A percentile compares a stretch with the other conserved stretches of the same genome.
Conservation (phyloP, 805 yeast species). For the Candida dajiaensis region DNA sequence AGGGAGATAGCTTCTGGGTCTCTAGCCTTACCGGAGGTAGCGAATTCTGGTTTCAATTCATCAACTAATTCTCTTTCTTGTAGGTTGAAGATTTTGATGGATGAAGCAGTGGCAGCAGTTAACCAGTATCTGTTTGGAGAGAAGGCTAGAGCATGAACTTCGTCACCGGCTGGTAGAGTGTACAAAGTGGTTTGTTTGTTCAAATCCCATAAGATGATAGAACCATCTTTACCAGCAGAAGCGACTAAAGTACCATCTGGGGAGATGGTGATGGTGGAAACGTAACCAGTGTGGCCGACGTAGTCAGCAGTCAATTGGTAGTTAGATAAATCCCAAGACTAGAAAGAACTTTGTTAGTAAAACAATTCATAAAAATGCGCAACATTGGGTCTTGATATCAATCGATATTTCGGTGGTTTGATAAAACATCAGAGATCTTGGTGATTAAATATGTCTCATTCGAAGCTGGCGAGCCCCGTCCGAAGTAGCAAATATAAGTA, state of each 20-base stretch:
- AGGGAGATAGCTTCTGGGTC: conserved; percentile 97
- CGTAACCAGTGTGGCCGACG: conserved; percentile 99
- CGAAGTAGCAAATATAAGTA: conserved; percentile 97
- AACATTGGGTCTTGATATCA: not conserved
- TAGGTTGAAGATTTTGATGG: conserved; percentile 97
- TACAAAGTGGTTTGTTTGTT: conserved; percentile 78
- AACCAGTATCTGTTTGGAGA: conserved; percentile 99
- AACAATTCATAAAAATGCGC: not conserved
- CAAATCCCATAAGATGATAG: conserved; percentile 97
- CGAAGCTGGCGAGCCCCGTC: conserved; percentile 65
- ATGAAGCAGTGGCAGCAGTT: conserved; percentile 97
- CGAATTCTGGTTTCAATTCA: conserved; percentile 97
- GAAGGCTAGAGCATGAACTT: conserved; percentile 97
- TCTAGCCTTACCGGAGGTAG: conserved; percentile 81
- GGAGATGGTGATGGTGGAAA: conserved; percentile 92
- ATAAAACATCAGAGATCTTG: conserved; percentile 90
- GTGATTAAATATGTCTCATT: conserved; percentile 96
- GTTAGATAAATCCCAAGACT: conserved; percentile 93
- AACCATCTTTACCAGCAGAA: conserved; percentile 99
- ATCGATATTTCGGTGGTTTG: not conserved
- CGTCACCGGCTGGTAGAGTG: conserved; percentile 93
- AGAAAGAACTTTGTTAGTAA: conserved; percentile 40
- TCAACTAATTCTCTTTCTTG: conserved; percentile 92
- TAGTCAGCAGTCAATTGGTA: conserved; percentile 89
- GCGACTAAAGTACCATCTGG: conserved; percentile 99